phyloP scores from a whole-genome alignment of 805 yeast species.

The Jamesozyma jinghongensis region DNA sequence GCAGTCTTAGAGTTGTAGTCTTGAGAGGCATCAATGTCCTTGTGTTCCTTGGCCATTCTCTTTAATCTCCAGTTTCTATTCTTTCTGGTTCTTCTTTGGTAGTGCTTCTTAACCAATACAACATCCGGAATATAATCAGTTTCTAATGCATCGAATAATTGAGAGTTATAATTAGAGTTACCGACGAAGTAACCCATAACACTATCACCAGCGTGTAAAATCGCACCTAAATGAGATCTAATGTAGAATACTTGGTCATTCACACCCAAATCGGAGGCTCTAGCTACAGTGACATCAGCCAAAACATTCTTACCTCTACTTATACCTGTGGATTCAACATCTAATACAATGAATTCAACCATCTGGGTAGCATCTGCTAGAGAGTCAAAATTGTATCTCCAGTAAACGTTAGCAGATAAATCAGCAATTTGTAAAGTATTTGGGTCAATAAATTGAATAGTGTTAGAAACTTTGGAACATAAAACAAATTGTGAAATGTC shows the following conservation, averaged over 20 bases:
- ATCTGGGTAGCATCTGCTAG: conserved; percentile 68
- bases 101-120: conserved; percentile 78
- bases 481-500: conserved; percentile 72
- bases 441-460: conserved; percentile 83
- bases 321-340: conserved; percentile 85
- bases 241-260: conserved; percentile 78
- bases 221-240: conserved; percentile 87
- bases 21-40: conserved; percentile 72
- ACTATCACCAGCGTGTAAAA: conserved; percentile 93
- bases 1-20: conserved; percentile 56
- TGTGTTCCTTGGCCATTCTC: conserved; percentile 96
- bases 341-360: conserved; percentile 81
- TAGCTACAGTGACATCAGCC: conserved; percentile 88
- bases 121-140: conserved; percentile 71
- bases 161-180: conserved; percentile 83
- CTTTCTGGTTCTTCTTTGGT: conserved; percentile 68
- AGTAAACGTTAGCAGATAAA: conserved; percentile 58
- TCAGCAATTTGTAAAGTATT: conserved; percentile 70
- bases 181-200: conserved; percentile 83
- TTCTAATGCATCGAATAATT: conserved; percentile 64
- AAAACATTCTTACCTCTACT: conserved; percentile 67
- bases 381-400: conserved; percentile 74
- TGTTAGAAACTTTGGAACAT: conserved; percentile 76
- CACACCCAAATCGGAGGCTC: conserved; percentile 78
- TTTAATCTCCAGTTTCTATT: conserved; percentile 82